Base-by-base conservation (phyloP, 495 filamentous ascomycete genomes). In the Penicillium silybi region DNA sequence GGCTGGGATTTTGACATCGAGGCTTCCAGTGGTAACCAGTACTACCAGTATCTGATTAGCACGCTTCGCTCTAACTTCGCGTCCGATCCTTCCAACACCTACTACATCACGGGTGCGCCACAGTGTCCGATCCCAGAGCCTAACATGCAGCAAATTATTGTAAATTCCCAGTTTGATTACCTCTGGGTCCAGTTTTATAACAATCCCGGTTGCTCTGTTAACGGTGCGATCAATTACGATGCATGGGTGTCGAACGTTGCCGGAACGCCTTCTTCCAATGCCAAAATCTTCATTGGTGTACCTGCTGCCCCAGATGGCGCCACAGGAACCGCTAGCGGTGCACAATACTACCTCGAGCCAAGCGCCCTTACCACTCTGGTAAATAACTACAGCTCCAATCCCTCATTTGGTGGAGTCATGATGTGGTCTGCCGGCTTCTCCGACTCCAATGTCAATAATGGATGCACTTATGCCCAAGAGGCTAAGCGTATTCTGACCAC, bases 1-100 rank as follows among this genome's bases (percentile, higher is more conserved):
- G 83, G 83, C 19, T 85, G 83, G 66, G 83, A 86, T 53, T 69
- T 82, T 35, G 78, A 79, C 45, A 76, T 80, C 34, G 53, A 57
- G 29, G 39, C 50, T 0, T 55, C 58, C 6, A 65, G 65, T 41
- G 59, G 59, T 25, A 66, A 69, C 19, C 44, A 59, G 25, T 57
- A 62, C 52, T 80, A 77, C 61, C 63, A 63, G 34, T 59, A 66
- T 46, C 70, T 81, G 50, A 72, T 80, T 46, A 54, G 63, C 4
- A 57, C 55, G 2, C 72, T 85, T 13, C 78, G 79, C n/a, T 51
- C 56, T 11, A 63, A 67, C 27, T 79, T 80, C 56, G 61, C 62
- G n/a, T 53, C 63, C 2, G 77, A 75, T 47, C 42, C 66, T 7
- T 58, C 59, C 15, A 78, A 78, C 46, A 58, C 50, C 1, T 84